A percentile compares a stretch with the other conserved stretches of the same genome.
Evolutionary conservation across 345 rosid species (phyloP).

Genomic region (Murraya paniculata): DNA sequence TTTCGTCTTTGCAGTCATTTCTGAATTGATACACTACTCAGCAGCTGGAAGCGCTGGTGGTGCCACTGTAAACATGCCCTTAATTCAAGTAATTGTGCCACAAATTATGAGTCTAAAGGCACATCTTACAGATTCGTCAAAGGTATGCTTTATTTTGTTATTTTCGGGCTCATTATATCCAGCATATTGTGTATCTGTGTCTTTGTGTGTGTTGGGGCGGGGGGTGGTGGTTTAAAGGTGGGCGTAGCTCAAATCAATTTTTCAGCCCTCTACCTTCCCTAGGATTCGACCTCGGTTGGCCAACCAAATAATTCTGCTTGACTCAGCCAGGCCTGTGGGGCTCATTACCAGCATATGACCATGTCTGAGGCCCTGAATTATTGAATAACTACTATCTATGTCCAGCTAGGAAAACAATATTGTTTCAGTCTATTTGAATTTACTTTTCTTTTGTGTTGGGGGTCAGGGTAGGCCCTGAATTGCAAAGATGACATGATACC

Average conservation of each 20-base stretch:
- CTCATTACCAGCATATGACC: neutral
- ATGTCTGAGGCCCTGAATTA: neutral
- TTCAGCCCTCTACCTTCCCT: too few relatives aligned
- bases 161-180: neutral
- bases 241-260: too few relatives aligned
- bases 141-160: slow-evolving; percentile 44
- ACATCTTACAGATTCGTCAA: slow-evolving; percentile 80
- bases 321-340: too few relatives aligned
- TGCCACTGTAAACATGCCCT: slow-evolving; percentile 71
- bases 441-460: neutral
- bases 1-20: slow-evolving; percentile 61
- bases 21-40: slow-evolving; percentile 90
- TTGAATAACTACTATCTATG: neutral
- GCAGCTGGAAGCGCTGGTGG: slow-evolving; percentile 79
- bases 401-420: neutral
- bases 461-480: neutral
- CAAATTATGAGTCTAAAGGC: slow-evolving; percentile 79
- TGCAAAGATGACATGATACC: neutral
- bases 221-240: too few relatives aligned
- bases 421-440: neutral
- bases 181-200: too few relatives aligned
- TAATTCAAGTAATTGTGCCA: slow-evolving; percentile 93
- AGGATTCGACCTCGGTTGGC: too few relatives aligned
- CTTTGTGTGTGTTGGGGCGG: too few relatives aligned
- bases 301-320: too few relatives aligned